Base-by-base conservation (phyloP, 495 filamentous ascomycete genomes). In the Penicillium steckii region DNA sequence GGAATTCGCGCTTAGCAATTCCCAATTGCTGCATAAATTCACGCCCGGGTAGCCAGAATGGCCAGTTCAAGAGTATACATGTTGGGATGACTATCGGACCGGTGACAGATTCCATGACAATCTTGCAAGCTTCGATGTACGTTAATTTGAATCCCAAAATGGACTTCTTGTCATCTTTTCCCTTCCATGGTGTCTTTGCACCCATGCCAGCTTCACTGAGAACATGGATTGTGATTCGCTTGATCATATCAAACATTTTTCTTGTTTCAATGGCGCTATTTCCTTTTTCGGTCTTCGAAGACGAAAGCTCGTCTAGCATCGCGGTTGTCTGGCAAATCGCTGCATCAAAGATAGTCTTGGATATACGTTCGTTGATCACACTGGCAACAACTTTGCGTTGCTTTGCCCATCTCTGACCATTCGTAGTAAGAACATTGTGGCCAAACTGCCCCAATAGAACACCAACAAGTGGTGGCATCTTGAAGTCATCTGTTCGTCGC, bases 161-260 rank as follows among this genome's bases (percentile, higher is more conserved):
- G 23, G 22, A 13, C 5, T 23, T 17, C 1, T 45, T 9, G 6
- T 24, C 3, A 12, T 45, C 42, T 26, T 45, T 13, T 26, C 2
- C 13, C 17, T 26, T 27, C 42, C 42, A 45, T 17, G 19, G 23
- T 8, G 42, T 27, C 23, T 45, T 12, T 17, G 18, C 22, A 26
- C 42, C 42, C 42, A 45, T 45, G 17, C 42, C 42, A 26, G 42
- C 42, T 13, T 27, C 42, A 26, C 23, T 24, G n/a, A 45, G 42
- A 26, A 45, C 42, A 26, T 45, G 23, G 5, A 45, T 45, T 17
- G 42, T 45, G 12, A 45, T 27, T 8, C 12, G 23, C 24, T 45
- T 45, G 23, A 45, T 24, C 42, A 45, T 45, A 27, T 45, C 42
- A 26, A 45, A 45, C 5, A 45, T n/a, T 8, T 24, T 27, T 17